Base-by-base conservation (phyloP, 164 flowering plant species). In the Macadamia integrifolia region DNA sequence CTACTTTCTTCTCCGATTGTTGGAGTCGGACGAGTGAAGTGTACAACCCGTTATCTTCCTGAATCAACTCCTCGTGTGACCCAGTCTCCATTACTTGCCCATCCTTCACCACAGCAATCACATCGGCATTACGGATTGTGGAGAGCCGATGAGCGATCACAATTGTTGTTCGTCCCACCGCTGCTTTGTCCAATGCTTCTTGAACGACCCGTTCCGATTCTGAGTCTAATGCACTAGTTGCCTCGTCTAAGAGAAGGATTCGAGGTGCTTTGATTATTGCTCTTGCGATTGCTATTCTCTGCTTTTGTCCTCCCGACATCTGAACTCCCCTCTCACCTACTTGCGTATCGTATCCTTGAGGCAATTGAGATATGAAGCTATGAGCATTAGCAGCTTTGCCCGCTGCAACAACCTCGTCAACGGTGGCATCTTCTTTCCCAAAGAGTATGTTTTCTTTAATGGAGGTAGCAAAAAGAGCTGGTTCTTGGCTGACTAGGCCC, bases 401-500 rank as follows among this genome's bases (percentile, higher is more conserved):
- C 67, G 94, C 94, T 28, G 74, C 87, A 17, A 85, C 64, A 17
- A 93, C 82, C 63, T 87, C 88, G 17, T 88, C 90, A 72, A 82
- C 71, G 2, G 78, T 69, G 1, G 91, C 97, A 57, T 89, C 89
- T 63, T 92, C 96, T 58, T 86, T 90, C 7, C 97, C 98, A 60
- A 90, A 92, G 15, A 90, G 81, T 69, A 90, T 89, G 64, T 92
- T 92, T 66, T 92, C 98, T 65, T 82, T 86, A 46, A 92, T 88
- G 17, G 80, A 71, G 13, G 97, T 90, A 0, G 95, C 98, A 48
- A 92, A 88, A 0, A 92, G 81, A 4, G 92, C 90, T 3, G 98
- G 98, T 71, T 92, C 98, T 64, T 92, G 98, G 70, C 98, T 90
- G 66, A 92, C 98, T 59, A 92, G 46, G 0, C 98, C 98, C 98